Evolutionary conservation across 208 protist genomes (phyloP).

Genomic region (Crithidia bombi): DNA sequence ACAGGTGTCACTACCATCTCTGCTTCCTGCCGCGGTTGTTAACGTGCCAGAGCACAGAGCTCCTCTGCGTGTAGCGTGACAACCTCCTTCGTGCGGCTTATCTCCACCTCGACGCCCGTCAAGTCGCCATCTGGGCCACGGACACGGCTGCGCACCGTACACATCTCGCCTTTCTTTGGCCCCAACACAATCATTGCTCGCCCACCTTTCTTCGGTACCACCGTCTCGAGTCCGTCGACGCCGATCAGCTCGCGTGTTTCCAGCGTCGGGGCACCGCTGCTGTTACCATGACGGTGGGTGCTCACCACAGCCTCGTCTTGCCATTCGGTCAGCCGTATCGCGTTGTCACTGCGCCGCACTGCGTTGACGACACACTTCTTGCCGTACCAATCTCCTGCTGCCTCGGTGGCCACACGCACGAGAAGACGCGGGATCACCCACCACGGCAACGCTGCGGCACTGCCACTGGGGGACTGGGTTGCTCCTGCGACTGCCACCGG

Average conservation of each 20-base stretch:
- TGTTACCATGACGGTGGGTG: not conserved
- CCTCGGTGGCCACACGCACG: constrained; percentile 72
- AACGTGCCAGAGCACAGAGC: constrained; percentile 44
- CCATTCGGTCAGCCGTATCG: constrained; percentile 55
- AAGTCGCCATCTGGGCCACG: constrained; percentile 45
- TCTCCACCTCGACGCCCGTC: constrained; percentile 54
- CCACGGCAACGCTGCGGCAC: constrained; percentile 43
- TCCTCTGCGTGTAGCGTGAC: constrained; percentile 54
- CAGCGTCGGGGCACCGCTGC: not conserved
- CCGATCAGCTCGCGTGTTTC: constrained; percentile 70
- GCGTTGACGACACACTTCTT: constrained; percentile 70
- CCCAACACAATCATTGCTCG: constrained; percentile 71
- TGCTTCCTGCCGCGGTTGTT: not conserved
- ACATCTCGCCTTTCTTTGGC: constrained; percentile 61
- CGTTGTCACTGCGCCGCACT: constrained; percentile 48
- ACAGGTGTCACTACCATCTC: not conserved
- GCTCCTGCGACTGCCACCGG: not conserved
- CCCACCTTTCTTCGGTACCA: constrained; percentile 72
- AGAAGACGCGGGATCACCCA: constrained; percentile 78
- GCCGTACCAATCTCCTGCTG: constrained; percentile 60
- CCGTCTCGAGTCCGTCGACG: constrained; percentile 66
- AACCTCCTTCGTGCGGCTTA: constrained; percentile 41
- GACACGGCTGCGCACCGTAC: constrained; percentile 44
- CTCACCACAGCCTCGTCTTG: not conserved
- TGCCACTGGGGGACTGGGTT: no score